Evolutionary conservation across 1,284 basidiomycete species (phyloP).

Genomic region (Moesziomyces parantarcticus): DNA sequence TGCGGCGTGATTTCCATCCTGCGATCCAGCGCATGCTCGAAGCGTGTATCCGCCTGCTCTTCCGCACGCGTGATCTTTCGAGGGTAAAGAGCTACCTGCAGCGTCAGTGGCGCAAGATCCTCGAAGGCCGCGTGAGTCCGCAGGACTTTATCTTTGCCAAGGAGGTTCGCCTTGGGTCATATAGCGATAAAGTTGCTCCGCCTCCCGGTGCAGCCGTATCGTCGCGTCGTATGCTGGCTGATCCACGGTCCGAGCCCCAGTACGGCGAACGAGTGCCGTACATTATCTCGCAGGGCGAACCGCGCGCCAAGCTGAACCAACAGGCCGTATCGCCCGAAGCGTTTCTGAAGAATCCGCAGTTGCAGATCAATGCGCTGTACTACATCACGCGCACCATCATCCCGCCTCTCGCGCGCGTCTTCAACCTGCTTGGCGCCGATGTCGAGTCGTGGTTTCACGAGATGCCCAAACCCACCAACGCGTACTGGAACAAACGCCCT

Average conservation of each 20-base stretch:
- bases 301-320: constrained; percentile 80
- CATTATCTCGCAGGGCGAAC: constrained; percentile 80
- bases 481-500: constrained; percentile 28
- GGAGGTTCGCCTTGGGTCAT: constrained; percentile 83
- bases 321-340: constrained; percentile 83
- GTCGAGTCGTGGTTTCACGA: constrained; percentile 87
- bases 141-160: constrained; percentile 96
- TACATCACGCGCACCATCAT: constrained; percentile 90
- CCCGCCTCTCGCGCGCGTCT: constrained; percentile 87
- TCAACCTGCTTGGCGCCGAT: constrained; percentile 90
- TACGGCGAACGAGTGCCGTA: constrained; percentile 95
- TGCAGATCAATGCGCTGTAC: constrained; percentile 83
- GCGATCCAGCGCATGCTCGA: constrained; percentile 66
- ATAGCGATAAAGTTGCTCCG: constrained; percentile 81
- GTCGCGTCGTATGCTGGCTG: constrained; percentile 78
- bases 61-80: constrained; percentile 87
- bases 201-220: constrained; percentile 91
- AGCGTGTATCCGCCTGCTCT: constrained; percentile 73
- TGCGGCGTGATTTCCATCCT: constrained; percentile 78
- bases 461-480: constrained; percentile 74
- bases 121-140: constrained; percentile 81
- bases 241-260: constrained; percentile 84
- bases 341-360: constrained; percentile 77
- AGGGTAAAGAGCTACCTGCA: constrained; percentile 88
- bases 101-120: constrained; percentile 84